A percentile compares a stretch with the other conserved stretches of the same genome.
Conservation (phyloP, 345 rosid genomes). For the Rubroshorea leprosula region DNA sequence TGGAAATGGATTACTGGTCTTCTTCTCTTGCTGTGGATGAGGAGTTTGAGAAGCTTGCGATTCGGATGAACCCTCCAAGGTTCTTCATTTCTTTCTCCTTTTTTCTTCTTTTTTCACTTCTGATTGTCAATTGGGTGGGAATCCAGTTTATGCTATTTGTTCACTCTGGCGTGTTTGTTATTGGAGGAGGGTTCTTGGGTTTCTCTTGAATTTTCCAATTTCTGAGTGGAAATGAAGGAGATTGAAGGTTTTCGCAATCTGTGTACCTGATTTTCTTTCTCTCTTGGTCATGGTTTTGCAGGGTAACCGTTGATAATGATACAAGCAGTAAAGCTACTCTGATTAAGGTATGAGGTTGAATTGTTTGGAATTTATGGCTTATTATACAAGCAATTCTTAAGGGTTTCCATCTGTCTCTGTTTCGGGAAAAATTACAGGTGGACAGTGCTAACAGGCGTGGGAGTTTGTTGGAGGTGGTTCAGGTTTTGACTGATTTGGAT, state of each 20-base stretch:
- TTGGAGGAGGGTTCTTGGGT: conserved; percentile 15
- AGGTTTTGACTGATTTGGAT: conserved; percentile 72
- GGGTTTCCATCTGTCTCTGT: not conserved
- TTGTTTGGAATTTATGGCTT: conserved; percentile 8
- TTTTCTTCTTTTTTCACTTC: not conserved
- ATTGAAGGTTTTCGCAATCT: conserved; percentile 15
- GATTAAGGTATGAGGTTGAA: conserved; percentile 44
- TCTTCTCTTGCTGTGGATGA: conserved; percentile 43
- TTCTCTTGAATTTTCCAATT: conserved; percentile 11
- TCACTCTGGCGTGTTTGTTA: not conserved
- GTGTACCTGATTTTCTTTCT: conserved; percentile 12
- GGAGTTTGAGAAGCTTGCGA: conserved; percentile 69
- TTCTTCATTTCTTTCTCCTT: conserved; percentile 10
- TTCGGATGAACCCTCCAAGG: conserved; percentile 85
- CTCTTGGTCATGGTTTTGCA: conserved; percentile 29
- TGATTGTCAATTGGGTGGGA: conserved; percentile 1
- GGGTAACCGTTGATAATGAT: conserved; percentile 64
- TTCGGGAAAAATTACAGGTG: conserved; percentile 35
- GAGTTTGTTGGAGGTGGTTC: conserved; percentile 75
- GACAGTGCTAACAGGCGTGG: conserved; percentile 79
- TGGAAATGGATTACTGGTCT: conserved; percentile 60
- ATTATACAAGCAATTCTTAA: conserved; percentile 4
- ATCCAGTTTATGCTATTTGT: not conserved
- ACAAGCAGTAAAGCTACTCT: conserved; percentile 57
- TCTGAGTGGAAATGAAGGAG: conserved; percentile 5